Evolutionary conservation across 768 basidiomycete species (phyloP), one percentile per base, ranked within the genome.

Genomic region (Lactarius tabidus): DNA sequence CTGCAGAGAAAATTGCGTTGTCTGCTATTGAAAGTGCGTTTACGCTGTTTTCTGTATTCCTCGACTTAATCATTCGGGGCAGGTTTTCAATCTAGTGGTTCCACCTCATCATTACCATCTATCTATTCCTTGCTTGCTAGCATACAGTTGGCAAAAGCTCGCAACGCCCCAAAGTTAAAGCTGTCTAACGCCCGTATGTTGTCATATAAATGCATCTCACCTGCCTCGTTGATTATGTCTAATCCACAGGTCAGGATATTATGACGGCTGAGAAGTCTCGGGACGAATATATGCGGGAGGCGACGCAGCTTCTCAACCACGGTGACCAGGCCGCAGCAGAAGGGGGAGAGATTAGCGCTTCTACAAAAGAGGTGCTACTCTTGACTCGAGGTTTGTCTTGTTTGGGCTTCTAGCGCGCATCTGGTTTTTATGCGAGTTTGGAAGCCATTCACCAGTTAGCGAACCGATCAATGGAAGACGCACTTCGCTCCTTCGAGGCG

Each of bases 61-160:
- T 39, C 45, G 59, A 59, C 70, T 61, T 63, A 70, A 72, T 58
- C 12, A 18, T 62, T 56, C 48, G 61, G 52, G 48, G 35, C 60
- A 88, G 86, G 82, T 39, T 82, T 87, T 64, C 78, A 80, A 57
- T 75, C 79, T 10, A 83, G 82, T 69, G 81, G 79, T 20, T 77
- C 78, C 12, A 74, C 79, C 2, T 73, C 79, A 9, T 82, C 84
- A 0, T 76, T 92, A 41, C 84, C 87, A 1, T 89, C 91, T 14
- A 82, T 94, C 68, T 89, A 90, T 72, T 84, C 89, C 20, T 79
- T 98, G 53, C 81, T 95, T 15, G 95, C 94, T 3, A 95, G 93
- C 76, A 84, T 96, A 57, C 85, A 90, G 64, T 82, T 98, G 64
- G 85, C 89, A 2, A 81, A 86, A 70, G 90, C 94, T 1, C 84